These are phyloP conservation scores for Viola odorata DNA, from an alignment of 345 rosid species.

Conservation along the genomic window DNA sequence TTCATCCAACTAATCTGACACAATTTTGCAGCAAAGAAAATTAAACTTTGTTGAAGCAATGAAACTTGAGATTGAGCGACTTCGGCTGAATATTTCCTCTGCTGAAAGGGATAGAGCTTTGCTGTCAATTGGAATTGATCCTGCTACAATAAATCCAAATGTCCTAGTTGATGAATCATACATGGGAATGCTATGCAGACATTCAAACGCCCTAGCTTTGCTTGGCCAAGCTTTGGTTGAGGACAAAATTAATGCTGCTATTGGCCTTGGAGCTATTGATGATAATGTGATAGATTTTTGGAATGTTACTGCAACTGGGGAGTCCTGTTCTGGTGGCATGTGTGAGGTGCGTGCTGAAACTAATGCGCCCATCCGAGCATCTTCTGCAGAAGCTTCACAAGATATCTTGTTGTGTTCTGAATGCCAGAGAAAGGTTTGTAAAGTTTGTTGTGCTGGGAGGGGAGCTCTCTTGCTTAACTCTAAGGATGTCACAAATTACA, in stretches of 20 bases:
- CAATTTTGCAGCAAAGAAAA: constrained; percentile 53
- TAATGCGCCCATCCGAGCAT: constrained; percentile 28
- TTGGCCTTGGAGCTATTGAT: constrained; percentile 62
- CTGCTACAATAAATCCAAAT: constrained; percentile 91
- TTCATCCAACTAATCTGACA: not conserved
- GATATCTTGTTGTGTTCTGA: constrained; percentile 53
- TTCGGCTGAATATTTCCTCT: constrained; percentile 76
- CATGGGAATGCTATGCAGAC: constrained; percentile 64
- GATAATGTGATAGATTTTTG: constrained; percentile 67
- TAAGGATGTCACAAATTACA: constrained; percentile 40
- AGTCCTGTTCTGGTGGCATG: constrained; percentile 54
- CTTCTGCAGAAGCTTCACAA: constrained; percentile 33
- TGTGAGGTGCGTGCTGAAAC: constrained; percentile 72
- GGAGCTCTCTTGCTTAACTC: constrained; percentile 76
- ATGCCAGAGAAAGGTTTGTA: constrained; percentile 72
- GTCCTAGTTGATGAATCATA: constrained; percentile 56
- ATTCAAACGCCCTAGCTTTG: constrained; percentile 60
- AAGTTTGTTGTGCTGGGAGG: constrained; percentile 81
- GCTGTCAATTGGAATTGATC: constrained; percentile 82
- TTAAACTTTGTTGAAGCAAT: constrained; percentile 65
- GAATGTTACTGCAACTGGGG: constrained; percentile 61
- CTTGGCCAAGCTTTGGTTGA: constrained; percentile 82
- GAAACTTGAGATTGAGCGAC: constrained; percentile 92
- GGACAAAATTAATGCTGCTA: constrained; percentile 70
- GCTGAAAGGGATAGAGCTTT: constrained; percentile 98